Evolutionary conservation across 352 stramenopile genomes (phyloP), one percentile per base, ranked within the genome.

Genomic region (Lagenidium giganteum): DNA sequence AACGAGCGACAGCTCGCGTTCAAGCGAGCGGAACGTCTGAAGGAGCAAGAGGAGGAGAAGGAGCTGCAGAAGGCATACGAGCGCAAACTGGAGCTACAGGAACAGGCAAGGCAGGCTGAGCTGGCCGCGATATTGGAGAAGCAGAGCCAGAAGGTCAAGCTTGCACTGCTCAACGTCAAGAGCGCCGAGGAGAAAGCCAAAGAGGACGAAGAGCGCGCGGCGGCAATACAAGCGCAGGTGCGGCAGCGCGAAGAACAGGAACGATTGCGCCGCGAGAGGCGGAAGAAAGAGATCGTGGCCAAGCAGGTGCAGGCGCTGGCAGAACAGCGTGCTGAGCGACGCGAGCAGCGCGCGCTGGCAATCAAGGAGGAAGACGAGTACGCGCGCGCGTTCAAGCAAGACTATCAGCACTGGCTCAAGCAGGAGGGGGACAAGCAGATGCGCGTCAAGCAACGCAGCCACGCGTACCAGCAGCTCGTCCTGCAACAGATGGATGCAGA

Each of bases 131-230:
- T 83, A 23, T 32, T 76, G 8, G 50, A 51, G 17, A 81, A 81
- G 40, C 73, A 83, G 42, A 75, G 43, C 27, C 61, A 62, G 22
- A 81, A 68, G 36, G 67, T 83, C 27, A 72, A 78, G 42, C 47
- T 83, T 36, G 70, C 70, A 0, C 53, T 82, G 25, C 48, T 80
- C 0, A 82, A 82, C 29, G 70, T 82, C 17, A 81, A 80, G 52
- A 83, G 48, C 39, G 66, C 65, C 13, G 62, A 86, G 22, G 69
- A 83, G 49, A 77, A 76, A 42, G 64, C 67, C 0, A 64, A 55
- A 17, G 67, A 83, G 42, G 70, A 86, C 55, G 69, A 83, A 47
- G 52, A 58, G 29, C 68, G 67, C 32, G 66, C 66, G 6, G 54
- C 57, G 7, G 48, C 43, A 6, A 44, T 82, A 9, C 73, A 86